Evolutionary conservation across 495 filamentous ascomycete species (phyloP).

Genomic region (Penicillium coprophilum): DNA sequence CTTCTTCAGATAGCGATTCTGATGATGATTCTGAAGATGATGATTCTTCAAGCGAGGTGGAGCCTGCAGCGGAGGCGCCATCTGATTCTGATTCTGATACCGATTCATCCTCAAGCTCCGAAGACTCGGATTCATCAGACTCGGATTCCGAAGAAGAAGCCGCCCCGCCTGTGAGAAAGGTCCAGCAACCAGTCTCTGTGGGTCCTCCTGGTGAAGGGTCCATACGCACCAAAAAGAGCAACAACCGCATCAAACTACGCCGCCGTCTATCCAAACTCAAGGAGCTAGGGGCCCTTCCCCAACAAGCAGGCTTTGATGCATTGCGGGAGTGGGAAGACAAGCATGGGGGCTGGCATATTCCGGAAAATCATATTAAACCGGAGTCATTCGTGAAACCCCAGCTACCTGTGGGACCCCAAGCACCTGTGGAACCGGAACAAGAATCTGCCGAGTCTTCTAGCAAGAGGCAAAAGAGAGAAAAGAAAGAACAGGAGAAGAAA

Average conservation of each 20-base stretch:
- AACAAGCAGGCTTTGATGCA: constrained; percentile 48
- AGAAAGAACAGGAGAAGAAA: constrained; percentile 26
- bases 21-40: constrained; percentile 17
- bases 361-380: constrained; percentile 11
- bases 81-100: constrained; percentile 2
- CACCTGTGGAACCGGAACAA: background rate
- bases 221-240: constrained; percentile 52
- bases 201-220: constrained; percentile 47
- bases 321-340: constrained; percentile 40
- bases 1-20: constrained; percentile 27
- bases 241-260: constrained; percentile 50
- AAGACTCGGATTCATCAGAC: constrained; percentile 13
- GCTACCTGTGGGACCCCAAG: background rate
- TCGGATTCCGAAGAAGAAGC: constrained; percentile 14
- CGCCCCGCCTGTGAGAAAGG: background rate
- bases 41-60: constrained; percentile 22
- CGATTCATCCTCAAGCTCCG: background rate
- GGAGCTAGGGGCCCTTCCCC: constrained; percentile 47
- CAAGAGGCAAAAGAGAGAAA: constrained; percentile 13
- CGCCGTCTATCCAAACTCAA: constrained; percentile 51
- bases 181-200: constrained; percentile 3
- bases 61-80: background rate
- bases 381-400: background rate
- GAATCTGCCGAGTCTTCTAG: constrained; percentile 17
- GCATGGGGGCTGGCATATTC: constrained; percentile 29